Evolutionary conservation across 805 yeast species (phyloP).

Genomic region (Maudiozyma pseudohumilis): DNA sequence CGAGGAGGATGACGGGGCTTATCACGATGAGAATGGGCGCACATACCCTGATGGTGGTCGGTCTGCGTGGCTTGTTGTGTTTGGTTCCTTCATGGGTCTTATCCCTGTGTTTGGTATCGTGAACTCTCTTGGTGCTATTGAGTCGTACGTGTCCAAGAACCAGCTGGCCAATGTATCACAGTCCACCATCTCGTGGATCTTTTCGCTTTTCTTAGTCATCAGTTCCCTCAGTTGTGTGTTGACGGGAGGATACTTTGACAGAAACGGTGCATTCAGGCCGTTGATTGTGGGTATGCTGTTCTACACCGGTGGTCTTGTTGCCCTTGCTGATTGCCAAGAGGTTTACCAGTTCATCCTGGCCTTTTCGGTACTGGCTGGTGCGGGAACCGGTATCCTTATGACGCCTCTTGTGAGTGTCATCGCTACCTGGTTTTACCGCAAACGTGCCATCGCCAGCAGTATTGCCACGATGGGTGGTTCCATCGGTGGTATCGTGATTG

Average conservation of each 20-base stretch:
- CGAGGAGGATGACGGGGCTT: conserved; percentile 1
- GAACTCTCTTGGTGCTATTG: conserved; percentile 57
- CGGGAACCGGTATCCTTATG: conserved; percentile 51
- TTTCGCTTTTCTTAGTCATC: conserved; percentile 47
- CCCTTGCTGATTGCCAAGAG: conserved; percentile 43
- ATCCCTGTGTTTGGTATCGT: conserved; percentile 50
- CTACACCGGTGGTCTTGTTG: conserved; percentile 44
- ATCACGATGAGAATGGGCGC: conserved; percentile 12
- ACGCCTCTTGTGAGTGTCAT: conserved; percentile 53
- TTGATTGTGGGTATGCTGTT: conserved; percentile 37
- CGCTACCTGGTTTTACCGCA: conserved; percentile 55
- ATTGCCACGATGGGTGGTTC: conserved; percentile 46
- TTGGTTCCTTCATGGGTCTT: conserved; percentile 53
- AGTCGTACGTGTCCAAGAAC: conserved; percentile 45
- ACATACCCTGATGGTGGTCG: conserved; percentile 47
- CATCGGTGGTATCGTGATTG: conserved; percentile 47
- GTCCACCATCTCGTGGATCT: conserved; percentile 55
- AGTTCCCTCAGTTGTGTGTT: conserved; percentile 44
- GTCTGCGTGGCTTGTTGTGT: conserved; percentile 45
- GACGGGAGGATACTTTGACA: conserved; percentile 54
- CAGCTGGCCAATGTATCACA: conserved; percentile 43
- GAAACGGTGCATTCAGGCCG: conserved; percentile 43
- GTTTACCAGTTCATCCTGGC: conserved; percentile 54
- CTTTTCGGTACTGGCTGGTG: conserved; percentile 46
- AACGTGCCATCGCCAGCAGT: conserved; percentile 48